Percentiles rank a stretch among this genome's conserved stretches.
These are phyloP conservation scores for Cordyceps fumosorosea DNA, from an alignment of 2,329 filamentous ascomycete species.

Conservation along the genomic window DNA sequence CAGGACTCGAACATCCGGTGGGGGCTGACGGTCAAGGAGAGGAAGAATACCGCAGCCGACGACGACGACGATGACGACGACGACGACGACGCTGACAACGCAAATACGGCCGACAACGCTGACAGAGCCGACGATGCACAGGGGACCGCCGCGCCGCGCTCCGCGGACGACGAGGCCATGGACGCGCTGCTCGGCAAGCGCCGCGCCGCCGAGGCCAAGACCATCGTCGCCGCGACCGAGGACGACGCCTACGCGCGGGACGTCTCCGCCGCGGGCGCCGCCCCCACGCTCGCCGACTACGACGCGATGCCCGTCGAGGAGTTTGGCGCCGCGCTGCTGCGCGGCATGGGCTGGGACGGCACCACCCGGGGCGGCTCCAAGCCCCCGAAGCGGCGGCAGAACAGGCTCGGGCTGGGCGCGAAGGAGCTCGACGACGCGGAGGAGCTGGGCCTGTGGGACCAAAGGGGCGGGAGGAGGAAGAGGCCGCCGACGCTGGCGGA, in stretches of 20 bases:
- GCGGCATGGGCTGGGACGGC: conserved; percentile 93
- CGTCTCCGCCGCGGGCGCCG: conserved; percentile 64
- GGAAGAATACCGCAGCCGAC: conserved; percentile 17
- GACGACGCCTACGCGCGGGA: conserved; percentile 64
- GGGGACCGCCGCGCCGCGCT: conserved; percentile 12
- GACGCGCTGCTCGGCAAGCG: conserved; percentile 57
- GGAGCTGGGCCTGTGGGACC: conserved; percentile 77
- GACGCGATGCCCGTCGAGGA: conserved; percentile 86
- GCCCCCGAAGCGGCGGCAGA: conserved; percentile 51
- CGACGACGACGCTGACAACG: conserved; percentile 12
- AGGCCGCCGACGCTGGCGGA: conserved; percentile 42
- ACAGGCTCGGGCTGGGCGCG: conserved; percentile 80
- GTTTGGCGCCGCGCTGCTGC: conserved; percentile 82
- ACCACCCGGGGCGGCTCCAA: conserved; percentile 49
- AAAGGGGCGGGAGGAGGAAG: conserved; percentile 43
- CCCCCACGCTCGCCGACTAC: conserved; percentile 76
- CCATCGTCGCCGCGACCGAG: conserved; percentile 48
- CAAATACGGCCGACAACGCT: neutral
- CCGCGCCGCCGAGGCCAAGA: conserved; percentile 37
- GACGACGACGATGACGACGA: neutral
- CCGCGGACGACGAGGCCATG: conserved; percentile 50
- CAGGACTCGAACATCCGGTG: conserved; percentile 49
- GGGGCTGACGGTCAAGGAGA: conserved; percentile 42
- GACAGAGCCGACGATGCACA: neutral
- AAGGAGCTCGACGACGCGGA: conserved; percentile 68